These are phyloP conservation scores for Xylaria sp. DNA, from an alignment of 2,329 filamentous ascomycete genomes.

Conservation along the genomic window DNA sequence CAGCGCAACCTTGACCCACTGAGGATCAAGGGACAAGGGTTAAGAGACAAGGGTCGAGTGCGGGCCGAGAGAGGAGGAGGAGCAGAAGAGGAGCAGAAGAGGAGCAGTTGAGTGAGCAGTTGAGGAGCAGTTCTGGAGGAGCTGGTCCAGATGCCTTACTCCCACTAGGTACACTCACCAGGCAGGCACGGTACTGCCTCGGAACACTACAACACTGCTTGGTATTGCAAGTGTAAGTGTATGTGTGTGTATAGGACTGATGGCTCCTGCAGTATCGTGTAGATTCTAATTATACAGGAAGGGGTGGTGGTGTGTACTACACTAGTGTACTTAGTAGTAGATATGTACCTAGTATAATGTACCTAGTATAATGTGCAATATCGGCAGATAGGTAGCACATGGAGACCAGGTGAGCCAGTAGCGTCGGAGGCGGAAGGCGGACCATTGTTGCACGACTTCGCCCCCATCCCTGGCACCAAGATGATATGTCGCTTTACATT, in stretches of 20 bases:
- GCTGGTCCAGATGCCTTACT: conserved; percentile 3
- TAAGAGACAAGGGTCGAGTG: conserved; percentile 17
- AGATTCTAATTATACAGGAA: neutral
- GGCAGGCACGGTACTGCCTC: too few species aligned
- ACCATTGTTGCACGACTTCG: conserved; percentile 30
- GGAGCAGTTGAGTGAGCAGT: too few species aligned
- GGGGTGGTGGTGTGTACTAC: neutral
- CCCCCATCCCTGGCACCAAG: conserved; percentile 20
- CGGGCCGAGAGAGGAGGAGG: conserved; percentile 19
- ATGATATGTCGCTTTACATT: conserved; percentile 12
- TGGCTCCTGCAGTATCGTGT: neutral
- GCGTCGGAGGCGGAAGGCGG: conserved; percentile 32
- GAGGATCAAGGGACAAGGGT: conserved; percentile 16
- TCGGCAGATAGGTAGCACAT: neutral
- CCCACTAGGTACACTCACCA: neutral
- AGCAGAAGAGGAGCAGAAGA: too few species aligned
- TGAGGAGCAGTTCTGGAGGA: conserved; percentile 3
- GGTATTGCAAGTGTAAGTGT: neutral
- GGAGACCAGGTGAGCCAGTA: conserved; percentile 17
- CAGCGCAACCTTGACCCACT: conserved; percentile 28
- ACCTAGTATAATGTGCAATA: conserved; percentile 1
- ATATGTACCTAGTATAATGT: too few species aligned
- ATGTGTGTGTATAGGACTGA: neutral
- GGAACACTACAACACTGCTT: neutral
- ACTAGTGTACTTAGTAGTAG: too few species aligned